phyloP scores from a whole-genome alignment of 1,284 basidiomycete genomes.

The Jaminaea rosea region DNA sequence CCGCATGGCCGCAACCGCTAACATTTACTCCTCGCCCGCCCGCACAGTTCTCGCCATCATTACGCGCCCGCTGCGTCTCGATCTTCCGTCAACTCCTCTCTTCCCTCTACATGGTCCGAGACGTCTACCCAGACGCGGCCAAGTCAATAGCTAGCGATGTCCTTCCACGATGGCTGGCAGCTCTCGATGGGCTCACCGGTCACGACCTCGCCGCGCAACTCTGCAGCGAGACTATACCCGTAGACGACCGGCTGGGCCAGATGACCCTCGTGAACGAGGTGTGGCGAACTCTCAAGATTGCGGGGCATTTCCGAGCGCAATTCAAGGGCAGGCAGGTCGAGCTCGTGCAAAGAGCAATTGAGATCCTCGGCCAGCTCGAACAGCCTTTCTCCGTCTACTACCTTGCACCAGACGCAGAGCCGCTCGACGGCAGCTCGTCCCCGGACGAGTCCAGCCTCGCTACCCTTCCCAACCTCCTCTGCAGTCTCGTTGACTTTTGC shows the following conservation, averaged over 20 bases:
- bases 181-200: slow-evolving; percentile 22
- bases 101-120: slow-evolving; percentile 86
- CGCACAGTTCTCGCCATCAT: slow-evolving; percentile 17
- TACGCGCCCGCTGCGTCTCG: slow-evolving; percentile 66
- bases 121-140: slow-evolving; percentile 74
- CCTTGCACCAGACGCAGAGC: slow-evolving; percentile 8
- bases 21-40: neutral
- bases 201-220: slow-evolving; percentile 2
- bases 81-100: slow-evolving; percentile 85
- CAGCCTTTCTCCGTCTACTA: slow-evolving; percentile 1
- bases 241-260: neutral
- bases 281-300: slow-evolving; percentile 26
- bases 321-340: slow-evolving; percentile 21
- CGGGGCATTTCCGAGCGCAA: slow-evolving; percentile 27
- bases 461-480: slow-evolving; percentile 57
- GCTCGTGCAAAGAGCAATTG: slow-evolving; percentile 10
- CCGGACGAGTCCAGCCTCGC: slow-evolving; percentile 53
- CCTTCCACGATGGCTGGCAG: slow-evolving; percentile 65
- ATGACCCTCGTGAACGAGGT: neutral
- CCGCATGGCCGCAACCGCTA: neutral
- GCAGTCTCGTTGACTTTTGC: slow-evolving; percentile 71
- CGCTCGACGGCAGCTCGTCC: slow-evolving; percentile 60
- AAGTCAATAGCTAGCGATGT: slow-evolving; percentile 71
- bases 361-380: neutral
- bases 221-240: neutral